Evolutionary conservation across 352 stramenopile genomes (phyloP), one percentile per base, ranked within the genome.

Genomic region (Aphanomyces astaci): DNA sequence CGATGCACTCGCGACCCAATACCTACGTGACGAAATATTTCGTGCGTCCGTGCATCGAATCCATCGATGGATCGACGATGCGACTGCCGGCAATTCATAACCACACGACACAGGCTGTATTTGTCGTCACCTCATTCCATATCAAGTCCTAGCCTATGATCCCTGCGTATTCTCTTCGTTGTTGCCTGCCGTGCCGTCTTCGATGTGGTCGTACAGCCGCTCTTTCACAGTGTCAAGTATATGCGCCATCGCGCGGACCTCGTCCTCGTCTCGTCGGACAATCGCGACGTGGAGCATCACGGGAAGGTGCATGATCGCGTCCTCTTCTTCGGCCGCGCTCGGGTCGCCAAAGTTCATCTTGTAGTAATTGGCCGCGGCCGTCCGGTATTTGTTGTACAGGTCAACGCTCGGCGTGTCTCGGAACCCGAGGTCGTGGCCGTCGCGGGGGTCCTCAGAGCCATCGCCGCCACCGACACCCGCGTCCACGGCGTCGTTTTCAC

Each of bases 231-330:
- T 83, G 52, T 92, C 76, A 13, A 92, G 73, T 51, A 94, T 94
- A 1, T 77, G 77, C 0, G 86, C 64, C 84, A 94, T 92, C n/a
- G 80, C 81, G 17, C 66, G 75, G 10, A 74, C 77, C 66, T 94
- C 86, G 31, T 94, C 86, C 31, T 78, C 43, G 46, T 92, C 84
- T 66, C 80, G 74, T 19, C 86, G 81, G 60, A 94, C 73, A 4
- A 89, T 66, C 1, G 84, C 77, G 25, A 94, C 82, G 69, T 92
- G 86, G 11, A 94, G 76, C 86, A 94, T 94, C 19, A 94, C 86
- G 0, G 86, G 86, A n/a, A 94, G 72, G 49, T 94, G 86, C 86
- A 94, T 94, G 72, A 94, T 92, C 43, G 86, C 86, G 71, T 94
- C 86, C 76, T 94, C 86, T 74, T 94, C 86, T 57, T 92, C 86